Evolutionary conservation across 768 basidiomycete genomes (phyloP).

Genomic region (Mycena capillaripes): DNA sequence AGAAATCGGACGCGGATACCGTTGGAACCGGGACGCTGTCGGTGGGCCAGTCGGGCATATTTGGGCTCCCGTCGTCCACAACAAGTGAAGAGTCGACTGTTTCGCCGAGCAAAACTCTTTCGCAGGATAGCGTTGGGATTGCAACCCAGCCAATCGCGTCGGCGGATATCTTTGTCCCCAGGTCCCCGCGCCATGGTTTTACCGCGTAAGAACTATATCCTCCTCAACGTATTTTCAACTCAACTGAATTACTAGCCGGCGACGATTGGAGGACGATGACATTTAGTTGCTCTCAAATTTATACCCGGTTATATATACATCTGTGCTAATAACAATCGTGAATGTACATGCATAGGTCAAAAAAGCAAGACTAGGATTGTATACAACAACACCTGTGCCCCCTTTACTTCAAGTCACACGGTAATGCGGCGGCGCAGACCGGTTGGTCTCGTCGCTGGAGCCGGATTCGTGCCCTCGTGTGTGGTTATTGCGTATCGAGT

Average conservation of each 20-base stretch:
- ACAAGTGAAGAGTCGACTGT: not conserved
- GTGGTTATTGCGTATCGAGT: slow-evolving; percentile 4
- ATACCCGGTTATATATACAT: not conserved
- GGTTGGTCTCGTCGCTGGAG: not conserved
- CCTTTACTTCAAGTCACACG: not conserved
- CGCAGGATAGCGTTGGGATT: not conserved
- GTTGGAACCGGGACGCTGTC: not conserved
- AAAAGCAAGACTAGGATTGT: not conserved
- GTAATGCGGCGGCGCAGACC: slow-evolving; percentile 23
- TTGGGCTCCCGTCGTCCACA: not conserved
- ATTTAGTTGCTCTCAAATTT: not conserved
- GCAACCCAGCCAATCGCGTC: not conserved
- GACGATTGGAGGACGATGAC: slow-evolving; percentile 21
- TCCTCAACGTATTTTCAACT: not conserved
- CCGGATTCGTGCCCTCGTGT: not conserved
- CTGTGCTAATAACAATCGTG: not conserved
- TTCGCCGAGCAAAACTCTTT: too few species aligned
- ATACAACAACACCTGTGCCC: not conserved
- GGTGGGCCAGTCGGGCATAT: not conserved
- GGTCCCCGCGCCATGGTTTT: slow-evolving; percentile 3
- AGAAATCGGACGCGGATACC: not conserved
- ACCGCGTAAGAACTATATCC: slow-evolving; percentile 22
- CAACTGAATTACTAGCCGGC: slow-evolving; percentile 1
- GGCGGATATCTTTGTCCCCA: not conserved
- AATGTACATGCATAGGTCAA: slow-evolving; percentile 5